Evolutionary conservation across 352 stramenopile genomes (phyloP).

Genomic region (Phytophthora ramorum): DNA sequence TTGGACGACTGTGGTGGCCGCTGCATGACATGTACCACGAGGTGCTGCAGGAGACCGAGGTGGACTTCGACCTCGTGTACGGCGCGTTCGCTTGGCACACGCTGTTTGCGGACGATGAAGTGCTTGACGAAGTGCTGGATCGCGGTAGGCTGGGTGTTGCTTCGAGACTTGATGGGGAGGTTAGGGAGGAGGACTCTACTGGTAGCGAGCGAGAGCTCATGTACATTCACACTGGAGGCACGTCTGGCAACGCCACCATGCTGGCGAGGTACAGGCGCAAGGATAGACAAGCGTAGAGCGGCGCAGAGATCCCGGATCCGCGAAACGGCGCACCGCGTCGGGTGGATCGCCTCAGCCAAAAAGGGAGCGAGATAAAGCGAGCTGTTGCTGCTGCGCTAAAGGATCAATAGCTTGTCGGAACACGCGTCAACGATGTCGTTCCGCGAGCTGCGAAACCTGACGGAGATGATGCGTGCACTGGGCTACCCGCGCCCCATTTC

Average conservation of each 20-base stretch:
- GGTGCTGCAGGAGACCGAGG: conserved; percentile 55
- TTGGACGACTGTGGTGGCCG: conserved; percentile 66
- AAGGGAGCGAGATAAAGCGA: not conserved
- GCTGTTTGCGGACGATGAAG: conserved; percentile 61
- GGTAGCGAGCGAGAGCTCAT: conserved; percentile 52
- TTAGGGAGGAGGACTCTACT: not conserved
- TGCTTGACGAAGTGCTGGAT: conserved; percentile 43
- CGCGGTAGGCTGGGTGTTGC: not conserved
- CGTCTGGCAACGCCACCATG: conserved; percentile 80
- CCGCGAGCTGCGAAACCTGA: conserved; percentile 92
- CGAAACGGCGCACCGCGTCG: conserved; percentile 31
- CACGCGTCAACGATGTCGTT: conserved; percentile 67
- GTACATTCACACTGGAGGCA: conserved; percentile 84
- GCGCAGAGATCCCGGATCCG: conserved; percentile 16
- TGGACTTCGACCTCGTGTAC: conserved; percentile 86
- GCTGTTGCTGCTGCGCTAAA: not conserved
- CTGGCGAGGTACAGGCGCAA: conserved; percentile 62
- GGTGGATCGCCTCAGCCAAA: conserved; percentile 4
- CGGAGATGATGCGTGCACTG: conserved; percentile 95
- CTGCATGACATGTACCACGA: conserved; percentile 70
- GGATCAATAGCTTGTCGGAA: not conserved
- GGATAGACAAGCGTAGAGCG: conserved; percentile 8
- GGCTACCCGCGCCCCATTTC: conserved; percentile 92
- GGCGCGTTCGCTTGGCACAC: conserved; percentile 79
- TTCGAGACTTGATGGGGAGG: not conserved